Conservation (phyloP, 441 rosid species). For the Kokia cookei region DNA sequence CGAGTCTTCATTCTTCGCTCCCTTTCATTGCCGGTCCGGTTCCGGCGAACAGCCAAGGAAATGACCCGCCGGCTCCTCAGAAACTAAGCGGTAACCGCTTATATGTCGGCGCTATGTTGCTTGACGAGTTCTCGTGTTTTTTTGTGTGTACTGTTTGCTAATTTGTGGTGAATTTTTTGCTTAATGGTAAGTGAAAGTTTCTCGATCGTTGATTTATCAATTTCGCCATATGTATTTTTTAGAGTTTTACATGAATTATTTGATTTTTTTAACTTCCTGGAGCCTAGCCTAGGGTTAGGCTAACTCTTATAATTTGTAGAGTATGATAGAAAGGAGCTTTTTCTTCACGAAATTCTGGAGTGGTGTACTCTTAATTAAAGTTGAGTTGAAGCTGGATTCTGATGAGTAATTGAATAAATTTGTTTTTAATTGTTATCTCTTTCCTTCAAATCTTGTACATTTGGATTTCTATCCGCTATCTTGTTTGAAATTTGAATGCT, state of each 20-base stretch:
- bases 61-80: neutral
- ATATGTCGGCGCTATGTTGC: neutral
- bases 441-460: neutral
- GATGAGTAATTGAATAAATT: neutral
- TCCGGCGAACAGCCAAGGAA: constrained; percentile 14
- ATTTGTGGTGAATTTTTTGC: neutral
- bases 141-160: neutral
- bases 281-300: neutral
- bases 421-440: neutral
- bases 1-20: neutral
- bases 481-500: neutral
- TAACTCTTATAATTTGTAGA: neutral
- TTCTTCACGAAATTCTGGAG: too few relatives aligned
- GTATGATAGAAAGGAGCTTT: too few relatives aligned
- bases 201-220: neutral
- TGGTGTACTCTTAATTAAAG: neutral
- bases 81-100: neutral
- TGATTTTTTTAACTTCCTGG: neutral
- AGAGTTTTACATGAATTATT: neutral
- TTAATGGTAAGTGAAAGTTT: neutral
- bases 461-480: neutral
- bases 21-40: neutral
- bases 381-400: neutral
- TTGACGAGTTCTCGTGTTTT: neutral
- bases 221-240: neutral